Conservation (phyloP, 129 eudicot genomes). For the Smallanthus sonchifolius region DNA sequence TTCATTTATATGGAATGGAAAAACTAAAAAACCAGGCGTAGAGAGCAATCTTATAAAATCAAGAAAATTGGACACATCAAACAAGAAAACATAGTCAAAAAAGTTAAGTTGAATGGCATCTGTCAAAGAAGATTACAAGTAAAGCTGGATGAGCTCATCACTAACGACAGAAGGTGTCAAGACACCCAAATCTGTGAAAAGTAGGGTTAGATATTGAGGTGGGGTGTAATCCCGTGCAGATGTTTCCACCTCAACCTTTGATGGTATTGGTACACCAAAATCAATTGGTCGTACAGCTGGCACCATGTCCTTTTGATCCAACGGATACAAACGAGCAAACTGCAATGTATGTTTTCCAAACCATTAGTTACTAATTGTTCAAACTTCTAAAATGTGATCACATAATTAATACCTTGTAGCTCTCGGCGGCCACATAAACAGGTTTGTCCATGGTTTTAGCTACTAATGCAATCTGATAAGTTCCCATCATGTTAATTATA, state of each 20-base stretch:
- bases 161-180: slow-evolving; percentile 92
- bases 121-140: slow-evolving; percentile 29
- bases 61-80: neutral
- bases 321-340: slow-evolving; percentile 93
- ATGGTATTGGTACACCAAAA: slow-evolving; percentile 93
- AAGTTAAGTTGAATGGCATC: neutral
- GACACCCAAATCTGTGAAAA: slow-evolving; percentile 90
- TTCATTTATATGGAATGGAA: too few species aligned
- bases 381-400: too few species aligned
- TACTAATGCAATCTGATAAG: slow-evolving; percentile 88
- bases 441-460: slow-evolving; percentile 97
- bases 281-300: slow-evolving; percentile 88
- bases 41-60: neutral
- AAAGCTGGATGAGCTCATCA: slow-evolving; percentile 89
- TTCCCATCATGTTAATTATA: slow-evolving; percentile 97
- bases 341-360: slow-evolving; percentile 23
- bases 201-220: slow-evolving; percentile 82
- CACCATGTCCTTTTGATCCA: slow-evolving; percentile 97
- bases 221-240: slow-evolving; percentile 96
- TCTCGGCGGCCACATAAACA: slow-evolving; percentile 96
- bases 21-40: neutral
- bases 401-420: slow-evolving; percentile 66
- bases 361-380: neutral
- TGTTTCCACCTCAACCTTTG: slow-evolving; percentile 86
- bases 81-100: neutral